A percentile compares a stretch with the other conserved stretches of the same genome.
Evolutionary conservation across 768 basidiomycete species (phyloP).

Genomic region (Plicaturopsis crispa): DNA sequence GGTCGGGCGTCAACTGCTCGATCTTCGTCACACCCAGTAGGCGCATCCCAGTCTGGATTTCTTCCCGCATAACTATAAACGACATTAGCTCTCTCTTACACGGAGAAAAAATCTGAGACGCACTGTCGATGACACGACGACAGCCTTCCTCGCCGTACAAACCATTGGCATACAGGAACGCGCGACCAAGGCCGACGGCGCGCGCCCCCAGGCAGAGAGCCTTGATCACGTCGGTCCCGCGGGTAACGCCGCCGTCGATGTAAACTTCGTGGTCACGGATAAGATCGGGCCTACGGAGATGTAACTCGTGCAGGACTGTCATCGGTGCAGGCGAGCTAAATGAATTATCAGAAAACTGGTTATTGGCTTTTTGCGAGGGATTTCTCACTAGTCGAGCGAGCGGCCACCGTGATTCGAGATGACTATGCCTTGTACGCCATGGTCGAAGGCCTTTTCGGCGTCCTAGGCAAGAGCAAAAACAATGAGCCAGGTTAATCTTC

Average conservation of each 20-base stretch:
- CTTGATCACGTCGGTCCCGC: constrained; percentile 88
- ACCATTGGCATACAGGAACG: constrained; percentile 86
- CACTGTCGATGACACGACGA: constrained; percentile 16
- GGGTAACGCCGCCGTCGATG: constrained; percentile 71
- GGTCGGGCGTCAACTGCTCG: constrained; percentile 60
- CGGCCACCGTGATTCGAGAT: constrained; percentile 86
- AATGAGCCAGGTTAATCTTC: not conserved
- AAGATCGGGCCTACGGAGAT: not conserved
- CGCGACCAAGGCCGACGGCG: constrained; percentile 79
- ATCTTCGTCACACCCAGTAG: constrained; percentile 63
- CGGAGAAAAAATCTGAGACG: constrained; percentile 4
- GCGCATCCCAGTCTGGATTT: constrained; percentile 72
- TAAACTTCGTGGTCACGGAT: constrained; percentile 47
- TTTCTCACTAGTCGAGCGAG: constrained; percentile 67
- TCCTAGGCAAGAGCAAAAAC: constrained; percentile 40
- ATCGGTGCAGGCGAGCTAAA: constrained; percentile 67
- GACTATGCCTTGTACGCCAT: constrained; percentile 76
- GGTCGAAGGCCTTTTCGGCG: constrained; percentile 75
- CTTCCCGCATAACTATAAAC: constrained; percentile 61
- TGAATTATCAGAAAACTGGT: constrained; percentile 28
- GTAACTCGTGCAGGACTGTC: constrained; percentile 56
- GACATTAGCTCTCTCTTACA: constrained; percentile 16
- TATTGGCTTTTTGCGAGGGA: too few species aligned
- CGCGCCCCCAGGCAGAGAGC: constrained; percentile 85
- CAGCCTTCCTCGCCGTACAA: too few species aligned